Base-by-base conservation (phyloP, 306 rosid genomes). In the Canavalia gladiata region DNA sequence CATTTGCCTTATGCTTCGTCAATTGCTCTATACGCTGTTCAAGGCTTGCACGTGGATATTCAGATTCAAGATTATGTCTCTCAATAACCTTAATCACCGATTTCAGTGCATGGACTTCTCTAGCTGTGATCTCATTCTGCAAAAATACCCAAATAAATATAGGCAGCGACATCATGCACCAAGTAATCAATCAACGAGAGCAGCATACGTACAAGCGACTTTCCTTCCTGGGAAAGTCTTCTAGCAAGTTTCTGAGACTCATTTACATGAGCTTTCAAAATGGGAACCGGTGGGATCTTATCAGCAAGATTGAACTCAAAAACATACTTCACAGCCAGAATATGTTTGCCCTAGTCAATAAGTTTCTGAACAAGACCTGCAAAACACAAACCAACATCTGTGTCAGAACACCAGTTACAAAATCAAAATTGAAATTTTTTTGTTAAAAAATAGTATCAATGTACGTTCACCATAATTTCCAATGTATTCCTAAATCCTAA, bases 341-440 rank as follows among this genome's bases (percentile, higher is more conserved):
- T 75, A 72, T 90, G 91, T 77, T 90, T 92, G 25, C 91, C 84
- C 81, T 64, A 87, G 29, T 82, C 83, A 80, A 88, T 47, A 76
- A 93, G 95, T 86, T 85, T 95, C 78, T 87, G 88, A 83, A 95
- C 79, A 78, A 95, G 85, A 86, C 79, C 97, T 95, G 90, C 81
- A 77, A 78, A 85, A 59, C 71, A 58, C 68, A 74, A 18, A 18
- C 25, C 25, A 18, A 18, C 25, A 18, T 18, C 25, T 18, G 25
- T 18, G 25, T 18, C 25, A 18, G 25, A 18, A 18, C 25, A 18
- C 25, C 25, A 18, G 25, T 18, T 18, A 18, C 25, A 18, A 18
- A 18, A 18, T 18, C 25, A 18, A 18, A 18, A 18, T 18, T 18
- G 25, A 18, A 18, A 18, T 18, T 18, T 18, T 18, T 18, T 18